phyloP scores from a whole-genome alignment of 495 filamentous ascomycete species.

The Apiosordaria backusii region DNA sequence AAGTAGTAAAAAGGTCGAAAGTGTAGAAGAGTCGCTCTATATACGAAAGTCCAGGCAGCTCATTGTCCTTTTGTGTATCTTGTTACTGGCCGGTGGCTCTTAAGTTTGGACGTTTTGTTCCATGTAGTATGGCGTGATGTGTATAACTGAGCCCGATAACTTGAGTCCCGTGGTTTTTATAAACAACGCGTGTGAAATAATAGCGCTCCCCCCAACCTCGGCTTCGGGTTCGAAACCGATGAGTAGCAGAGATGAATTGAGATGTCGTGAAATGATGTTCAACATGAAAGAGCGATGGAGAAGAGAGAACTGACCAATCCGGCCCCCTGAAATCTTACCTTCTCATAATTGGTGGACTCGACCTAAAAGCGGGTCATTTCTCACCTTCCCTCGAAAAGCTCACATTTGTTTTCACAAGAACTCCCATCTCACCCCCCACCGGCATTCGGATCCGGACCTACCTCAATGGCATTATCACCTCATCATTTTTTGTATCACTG shows the following conservation, averaged over 20 bases:
- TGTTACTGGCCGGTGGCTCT: background rate
- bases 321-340: background rate
- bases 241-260: background rate
- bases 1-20: background rate
- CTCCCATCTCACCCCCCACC: background rate
- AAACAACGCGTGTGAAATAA: background rate
- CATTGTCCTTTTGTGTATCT: background rate
- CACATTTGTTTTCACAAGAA: background rate
- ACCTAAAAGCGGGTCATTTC: background rate
- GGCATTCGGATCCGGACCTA: background rate
- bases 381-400: too few species aligned
- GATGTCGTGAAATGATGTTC: background rate
- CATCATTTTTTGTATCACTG: background rate
- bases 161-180: too few species aligned
- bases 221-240: background rate
- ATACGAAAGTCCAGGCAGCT: background rate
- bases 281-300: background rate
- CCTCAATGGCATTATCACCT: background rate
- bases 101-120: background rate
- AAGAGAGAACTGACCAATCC: background rate
- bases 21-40: background rate
- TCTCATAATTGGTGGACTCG: background rate
- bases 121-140: background rate
- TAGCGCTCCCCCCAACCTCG: background rate
- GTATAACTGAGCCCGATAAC: background rate